Percentiles rank a stretch among this genome's conserved stretches.
Conservation (phyloP, 352 stramenopile species). For the Phytophthora colocasiae region DNA sequence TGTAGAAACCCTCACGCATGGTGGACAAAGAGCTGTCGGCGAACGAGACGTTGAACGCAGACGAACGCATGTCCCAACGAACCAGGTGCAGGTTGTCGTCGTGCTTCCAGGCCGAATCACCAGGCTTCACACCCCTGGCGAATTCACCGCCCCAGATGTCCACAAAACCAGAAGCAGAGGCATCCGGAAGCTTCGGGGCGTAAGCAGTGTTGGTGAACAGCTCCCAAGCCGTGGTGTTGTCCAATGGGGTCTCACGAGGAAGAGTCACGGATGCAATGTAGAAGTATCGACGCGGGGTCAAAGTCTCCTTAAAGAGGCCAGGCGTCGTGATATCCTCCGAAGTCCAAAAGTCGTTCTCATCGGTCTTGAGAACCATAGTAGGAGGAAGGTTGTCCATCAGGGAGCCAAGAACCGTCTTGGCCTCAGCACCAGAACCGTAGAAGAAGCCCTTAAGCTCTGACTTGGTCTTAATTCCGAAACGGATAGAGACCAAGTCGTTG, state of each 20-base stretch:
- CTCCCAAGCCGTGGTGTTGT: constrained; percentile 25
- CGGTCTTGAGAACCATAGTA: too few relatives aligned
- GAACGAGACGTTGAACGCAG: constrained; percentile 27
- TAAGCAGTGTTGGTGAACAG: constrained; percentile 25
- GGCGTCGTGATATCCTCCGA: too few relatives aligned
- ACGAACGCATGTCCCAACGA: constrained; percentile 36
- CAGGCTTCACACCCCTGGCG: constrained; percentile 19
- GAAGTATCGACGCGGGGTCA: constrained; percentile 34
- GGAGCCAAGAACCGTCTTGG: too few relatives aligned
- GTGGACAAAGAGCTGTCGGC: constrained; percentile 23
- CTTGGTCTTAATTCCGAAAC: constrained; percentile 28
- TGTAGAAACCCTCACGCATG: constrained; percentile 32
- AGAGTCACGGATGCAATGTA: constrained; percentile 43
- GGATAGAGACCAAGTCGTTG: constrained; percentile 35
- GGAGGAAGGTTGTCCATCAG: too few relatives aligned
- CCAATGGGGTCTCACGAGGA: constrained; percentile 14
- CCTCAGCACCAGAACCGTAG: too few relatives aligned
- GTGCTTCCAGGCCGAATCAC: constrained; percentile 37
- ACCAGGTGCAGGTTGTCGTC: constrained; percentile 31
- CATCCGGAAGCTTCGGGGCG: constrained; percentile 25
- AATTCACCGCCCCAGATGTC: constrained; percentile 32
- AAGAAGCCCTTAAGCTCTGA: too few relatives aligned
- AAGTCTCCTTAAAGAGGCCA: too few relatives aligned
- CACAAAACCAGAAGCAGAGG: constrained; percentile 25
- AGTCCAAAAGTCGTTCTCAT: too few relatives aligned